phyloP scores from a whole-genome alignment of 371 early-diverging fungal genomes.

The Mortierella sp. region DNA sequence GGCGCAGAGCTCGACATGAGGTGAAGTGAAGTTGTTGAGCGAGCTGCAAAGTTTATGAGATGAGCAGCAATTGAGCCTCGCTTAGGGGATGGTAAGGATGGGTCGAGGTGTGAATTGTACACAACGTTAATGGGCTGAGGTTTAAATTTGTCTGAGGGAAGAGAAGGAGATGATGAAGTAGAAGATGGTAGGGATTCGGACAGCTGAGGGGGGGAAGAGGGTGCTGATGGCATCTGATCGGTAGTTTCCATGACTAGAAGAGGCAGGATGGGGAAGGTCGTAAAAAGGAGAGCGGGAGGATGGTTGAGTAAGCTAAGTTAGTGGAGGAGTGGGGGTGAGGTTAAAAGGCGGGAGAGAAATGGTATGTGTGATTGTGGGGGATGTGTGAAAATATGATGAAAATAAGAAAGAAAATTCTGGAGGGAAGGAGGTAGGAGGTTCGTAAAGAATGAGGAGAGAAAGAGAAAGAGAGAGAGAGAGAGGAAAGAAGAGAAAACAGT shows the following conservation, averaged over 20 bases:
- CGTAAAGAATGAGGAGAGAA: background rate
- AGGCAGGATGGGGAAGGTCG: background rate
- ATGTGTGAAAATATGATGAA: constrained; percentile 7
- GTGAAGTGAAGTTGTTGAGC: constrained; percentile 47
- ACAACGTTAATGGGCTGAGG: constrained; percentile 33
- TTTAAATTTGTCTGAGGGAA: constrained; percentile 16
- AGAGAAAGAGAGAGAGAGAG: constrained; percentile 5
- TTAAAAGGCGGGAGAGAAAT: background rate
- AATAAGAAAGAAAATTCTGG: background rate
- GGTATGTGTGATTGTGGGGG: too few relatives aligned
- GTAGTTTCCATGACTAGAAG: constrained; percentile 19
- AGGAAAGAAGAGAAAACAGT: background rate
- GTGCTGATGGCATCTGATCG: background rate
- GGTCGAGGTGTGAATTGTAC: constrained; percentile 18
- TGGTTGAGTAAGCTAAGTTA: background rate
- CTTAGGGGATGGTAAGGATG: constrained; percentile 22
- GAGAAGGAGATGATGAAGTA: constrained; percentile 11
- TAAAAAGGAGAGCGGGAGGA: background rate
- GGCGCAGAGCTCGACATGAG: constrained; percentile 50
- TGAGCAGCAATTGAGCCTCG: constrained; percentile 53
- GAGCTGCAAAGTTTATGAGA: constrained; percentile 41
- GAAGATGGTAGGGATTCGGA: constrained; percentile 12
- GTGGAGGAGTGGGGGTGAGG: background rate
- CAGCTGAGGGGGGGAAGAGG: constrained; percentile 4
- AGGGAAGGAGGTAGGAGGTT: background rate